Evolutionary conservation across 177 flowering plant species (phyloP).

Genomic region (Vitis hybrid): DNA sequence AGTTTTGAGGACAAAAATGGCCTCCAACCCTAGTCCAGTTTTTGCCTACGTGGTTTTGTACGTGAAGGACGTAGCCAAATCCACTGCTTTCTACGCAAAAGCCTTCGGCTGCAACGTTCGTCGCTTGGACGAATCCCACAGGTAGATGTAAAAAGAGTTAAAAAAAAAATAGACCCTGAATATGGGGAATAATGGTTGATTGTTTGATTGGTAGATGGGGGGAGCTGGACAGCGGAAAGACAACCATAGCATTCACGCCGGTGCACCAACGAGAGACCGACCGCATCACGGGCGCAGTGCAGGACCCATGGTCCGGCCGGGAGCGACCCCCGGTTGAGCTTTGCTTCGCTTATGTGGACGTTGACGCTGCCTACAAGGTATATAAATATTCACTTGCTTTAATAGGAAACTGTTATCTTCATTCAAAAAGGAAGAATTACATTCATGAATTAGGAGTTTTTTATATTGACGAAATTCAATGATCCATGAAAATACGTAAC

Average conservation of each 20-base stretch:
- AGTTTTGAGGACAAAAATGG: conserved; percentile 12
- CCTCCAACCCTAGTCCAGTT: conserved; percentile 38
- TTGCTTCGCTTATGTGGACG: conserved; percentile 65
- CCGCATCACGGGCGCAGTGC: conserved; percentile 57
- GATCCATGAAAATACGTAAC: no score
- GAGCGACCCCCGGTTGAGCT: conserved; percentile 59
- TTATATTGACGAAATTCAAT: no score
- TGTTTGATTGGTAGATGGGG: conserved; percentile 52
- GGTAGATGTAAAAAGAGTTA: conserved; percentile 25
- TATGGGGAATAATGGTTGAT: neutral
- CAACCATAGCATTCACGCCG: conserved; percentile 86
- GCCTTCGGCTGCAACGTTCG: conserved; percentile 83
- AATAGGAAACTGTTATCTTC: neutral
- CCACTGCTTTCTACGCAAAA: conserved; percentile 66
- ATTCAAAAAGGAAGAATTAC: no score
- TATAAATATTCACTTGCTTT: neutral
- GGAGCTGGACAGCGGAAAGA: conserved; percentile 76
- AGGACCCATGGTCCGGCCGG: conserved; percentile 10
- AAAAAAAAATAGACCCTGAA: no score
- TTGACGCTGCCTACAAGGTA: conserved; percentile 84
- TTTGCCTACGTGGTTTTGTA: conserved; percentile 80
- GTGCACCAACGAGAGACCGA: conserved; percentile 78
- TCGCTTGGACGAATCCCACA: conserved; percentile 66
- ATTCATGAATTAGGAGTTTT: no score
- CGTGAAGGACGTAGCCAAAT: conserved; percentile 80